A percentile compares a stretch with the other conserved stretches of the same genome.
Evolutionary conservation across 2,329 filamentous ascomycete species (phyloP).

Genomic region (Claviceps citrina): DNA sequence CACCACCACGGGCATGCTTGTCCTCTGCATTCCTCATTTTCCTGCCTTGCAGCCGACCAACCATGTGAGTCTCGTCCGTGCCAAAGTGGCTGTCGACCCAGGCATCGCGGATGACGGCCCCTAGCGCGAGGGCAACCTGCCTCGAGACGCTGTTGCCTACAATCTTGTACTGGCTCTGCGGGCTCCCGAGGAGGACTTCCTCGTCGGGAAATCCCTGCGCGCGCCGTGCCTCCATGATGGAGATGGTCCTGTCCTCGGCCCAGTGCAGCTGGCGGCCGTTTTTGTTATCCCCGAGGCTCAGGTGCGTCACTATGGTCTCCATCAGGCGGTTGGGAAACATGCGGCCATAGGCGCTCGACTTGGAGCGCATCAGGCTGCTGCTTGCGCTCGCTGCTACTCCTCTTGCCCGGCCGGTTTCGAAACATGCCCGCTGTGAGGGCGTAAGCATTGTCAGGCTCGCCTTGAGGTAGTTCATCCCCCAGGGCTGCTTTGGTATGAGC

Average conservation of each 20-base stretch:
- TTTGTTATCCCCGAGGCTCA: conserved; percentile 37
- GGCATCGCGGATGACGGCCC: conserved; percentile 46
- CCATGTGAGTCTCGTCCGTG: neutral
- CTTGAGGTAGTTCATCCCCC: conserved; percentile 35
- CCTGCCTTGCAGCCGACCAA: neutral
- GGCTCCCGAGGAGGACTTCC: conserved; percentile 50
- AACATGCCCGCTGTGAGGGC: conserved; percentile 9
- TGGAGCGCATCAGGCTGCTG: conserved; percentile 11
- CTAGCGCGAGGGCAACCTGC: conserved; percentile 50
- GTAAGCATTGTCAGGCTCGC: conserved; percentile 29
- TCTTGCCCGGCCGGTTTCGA: neutral
- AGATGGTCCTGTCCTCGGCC: conserved; percentile 43
- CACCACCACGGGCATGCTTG: no score
- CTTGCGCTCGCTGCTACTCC: neutral
- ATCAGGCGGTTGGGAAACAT: conserved; percentile 30
- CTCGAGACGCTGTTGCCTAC: conserved; percentile 66
- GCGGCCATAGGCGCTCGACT: conserved; percentile 35
- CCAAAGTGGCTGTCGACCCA: conserved; percentile 13
- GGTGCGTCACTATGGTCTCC: conserved; percentile 46
- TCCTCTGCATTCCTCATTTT: neutral
- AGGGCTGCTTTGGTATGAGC: conserved; percentile 44
- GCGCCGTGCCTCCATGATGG: conserved; percentile 50
- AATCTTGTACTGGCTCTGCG: conserved; percentile 43
- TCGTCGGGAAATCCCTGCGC: conserved; percentile 59
- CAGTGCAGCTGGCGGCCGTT: conserved; percentile 48